Evolutionary conservation across 2,329 filamentous ascomycete species (phyloP).

Genomic region (Colletotrichum nymphaeae): DNA sequence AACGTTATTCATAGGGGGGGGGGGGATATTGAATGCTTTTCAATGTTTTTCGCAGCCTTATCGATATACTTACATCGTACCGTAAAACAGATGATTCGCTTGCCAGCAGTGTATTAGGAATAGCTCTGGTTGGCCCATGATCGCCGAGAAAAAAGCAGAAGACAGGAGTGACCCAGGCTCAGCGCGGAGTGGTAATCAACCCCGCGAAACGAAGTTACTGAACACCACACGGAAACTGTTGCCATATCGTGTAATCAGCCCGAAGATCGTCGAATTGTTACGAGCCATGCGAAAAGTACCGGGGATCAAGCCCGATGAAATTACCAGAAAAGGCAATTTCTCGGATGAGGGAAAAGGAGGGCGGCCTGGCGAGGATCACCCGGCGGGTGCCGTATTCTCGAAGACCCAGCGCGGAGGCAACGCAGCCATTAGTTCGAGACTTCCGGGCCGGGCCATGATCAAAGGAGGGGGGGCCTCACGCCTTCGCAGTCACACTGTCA

Average conservation of each 20-base stretch:
- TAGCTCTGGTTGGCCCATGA: not conserved
- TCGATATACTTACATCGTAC: not conserved
- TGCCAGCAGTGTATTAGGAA: not conserved
- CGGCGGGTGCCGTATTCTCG: not conserved
- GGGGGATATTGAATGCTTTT: not conserved
- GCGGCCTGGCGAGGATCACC: not conserved
- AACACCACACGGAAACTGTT: not conserved
- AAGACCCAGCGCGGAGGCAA: not conserved
- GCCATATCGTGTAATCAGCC: not conserved
- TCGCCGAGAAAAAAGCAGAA: not conserved
- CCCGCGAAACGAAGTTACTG: not conserved
- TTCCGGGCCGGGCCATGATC: constrained; percentile 24
- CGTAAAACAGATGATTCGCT: not conserved
- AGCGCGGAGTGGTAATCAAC: not conserved
- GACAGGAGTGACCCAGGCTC: not conserved
- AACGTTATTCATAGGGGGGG: not conserved
- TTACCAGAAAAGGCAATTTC: not conserved
- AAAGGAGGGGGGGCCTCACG: no score
- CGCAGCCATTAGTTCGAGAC: not conserved
- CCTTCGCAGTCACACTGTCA: not conserved
- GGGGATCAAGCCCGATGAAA: not conserved
- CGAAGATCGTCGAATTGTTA: not conserved
- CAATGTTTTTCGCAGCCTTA: not conserved
- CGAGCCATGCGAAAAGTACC: not conserved
- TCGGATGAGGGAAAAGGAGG: not conserved